phyloP scores from a whole-genome alignment of 2,329 filamentous ascomycete species.

The Helotiales sp. region DNA sequence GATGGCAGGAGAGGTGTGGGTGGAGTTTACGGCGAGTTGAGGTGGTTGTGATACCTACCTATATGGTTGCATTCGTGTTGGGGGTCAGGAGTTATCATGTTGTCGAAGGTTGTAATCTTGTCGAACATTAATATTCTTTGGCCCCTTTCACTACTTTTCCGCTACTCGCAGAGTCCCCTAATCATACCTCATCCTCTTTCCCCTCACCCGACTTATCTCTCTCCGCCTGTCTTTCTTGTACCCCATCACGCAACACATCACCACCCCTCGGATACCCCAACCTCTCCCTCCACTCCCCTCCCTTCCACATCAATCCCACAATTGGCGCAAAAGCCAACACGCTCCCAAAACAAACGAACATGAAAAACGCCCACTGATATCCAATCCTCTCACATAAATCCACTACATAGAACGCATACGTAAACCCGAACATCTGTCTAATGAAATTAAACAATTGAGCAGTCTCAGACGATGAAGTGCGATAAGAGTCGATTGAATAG shows the following conservation, averaged over 20 bases:
- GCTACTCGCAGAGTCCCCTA: background rate
- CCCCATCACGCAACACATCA: constrained; percentile 2
- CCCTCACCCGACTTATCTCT: constrained; percentile 2
- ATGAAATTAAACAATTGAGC: constrained; percentile 29
- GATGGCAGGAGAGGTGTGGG: background rate
- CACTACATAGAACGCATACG: background rate
- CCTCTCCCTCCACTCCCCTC: constrained; percentile 7
- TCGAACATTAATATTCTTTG: background rate
- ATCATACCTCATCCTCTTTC: background rate
- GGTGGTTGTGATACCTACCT: background rate
- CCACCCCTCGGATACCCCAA: constrained; percentile 7
- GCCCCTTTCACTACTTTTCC: background rate
- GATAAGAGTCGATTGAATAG: constrained; percentile 31
- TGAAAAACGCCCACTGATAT: constrained; percentile 11
- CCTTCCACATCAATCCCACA: constrained; percentile 12
- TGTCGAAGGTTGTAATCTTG: background rate
- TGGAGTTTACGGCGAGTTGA: background rate
- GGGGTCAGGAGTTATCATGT: background rate
- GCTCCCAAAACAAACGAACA: constrained; percentile 11
- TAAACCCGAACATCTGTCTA: constrained; percentile 17
- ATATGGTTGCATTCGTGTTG: background rate
- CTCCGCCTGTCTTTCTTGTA: background rate
- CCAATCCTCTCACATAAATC: constrained; percentile 10
- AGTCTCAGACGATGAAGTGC: constrained; percentile 24
- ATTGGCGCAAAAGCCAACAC: constrained; percentile 9